These are phyloP conservation scores for Phoenix dactylifera DNA, from an alignment of 176 grass and related monocot genomes.

Conservation along the genomic window DNA sequence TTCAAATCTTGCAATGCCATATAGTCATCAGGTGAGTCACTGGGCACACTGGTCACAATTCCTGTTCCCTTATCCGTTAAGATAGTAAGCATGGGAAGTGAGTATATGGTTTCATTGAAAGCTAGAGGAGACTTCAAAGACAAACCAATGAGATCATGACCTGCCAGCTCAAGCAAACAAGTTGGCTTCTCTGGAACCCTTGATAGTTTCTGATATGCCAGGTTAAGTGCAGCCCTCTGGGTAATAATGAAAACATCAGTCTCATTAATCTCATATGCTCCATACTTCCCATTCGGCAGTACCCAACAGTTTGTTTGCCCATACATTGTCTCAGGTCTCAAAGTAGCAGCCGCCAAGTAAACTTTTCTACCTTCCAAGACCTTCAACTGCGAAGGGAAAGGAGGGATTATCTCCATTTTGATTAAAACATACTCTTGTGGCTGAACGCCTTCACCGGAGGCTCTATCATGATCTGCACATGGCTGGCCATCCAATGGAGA, in stretches of 20 bases:
- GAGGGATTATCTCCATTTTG: conserved; percentile 64
- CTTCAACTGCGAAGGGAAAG: conserved; percentile 55
- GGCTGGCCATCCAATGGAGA: conserved; percentile 82
- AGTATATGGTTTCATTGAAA: conserved; percentile 52
- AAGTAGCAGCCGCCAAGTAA: conserved; percentile 59
- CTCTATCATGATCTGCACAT: conserved; percentile 70
- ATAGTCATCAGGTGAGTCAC: conserved; percentile 67
- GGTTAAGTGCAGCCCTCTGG: conserved; percentile 55
- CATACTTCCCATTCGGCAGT: conserved; percentile 57
- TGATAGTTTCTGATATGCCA: conserved; percentile 66
- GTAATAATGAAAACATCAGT: conserved; percentile 68
- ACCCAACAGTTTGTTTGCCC: conserved; percentile 86
- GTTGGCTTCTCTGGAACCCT: conserved; percentile 46
- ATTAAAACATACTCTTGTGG: conserved; percentile 72
- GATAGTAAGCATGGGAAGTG: conserved; percentile 66
- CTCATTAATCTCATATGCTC: conserved; percentile 75
- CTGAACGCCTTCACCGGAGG: conserved; percentile 50
- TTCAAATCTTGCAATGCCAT: conserved; percentile 65
- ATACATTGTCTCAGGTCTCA: conserved; percentile 81
- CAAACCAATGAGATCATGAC: conserved; percentile 59
- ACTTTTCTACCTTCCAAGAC: conserved; percentile 53
- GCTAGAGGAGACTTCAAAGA: conserved; percentile 47
- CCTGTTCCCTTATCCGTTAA: conserved; percentile 55
- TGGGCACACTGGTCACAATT: conserved; percentile 62
- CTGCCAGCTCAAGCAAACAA: conserved; percentile 49